A percentile compares a stretch with the other conserved stretches of the same genome.
Conservation (phyloP, 352 stramenopile species). For the Phytopythium vexans region DNA sequence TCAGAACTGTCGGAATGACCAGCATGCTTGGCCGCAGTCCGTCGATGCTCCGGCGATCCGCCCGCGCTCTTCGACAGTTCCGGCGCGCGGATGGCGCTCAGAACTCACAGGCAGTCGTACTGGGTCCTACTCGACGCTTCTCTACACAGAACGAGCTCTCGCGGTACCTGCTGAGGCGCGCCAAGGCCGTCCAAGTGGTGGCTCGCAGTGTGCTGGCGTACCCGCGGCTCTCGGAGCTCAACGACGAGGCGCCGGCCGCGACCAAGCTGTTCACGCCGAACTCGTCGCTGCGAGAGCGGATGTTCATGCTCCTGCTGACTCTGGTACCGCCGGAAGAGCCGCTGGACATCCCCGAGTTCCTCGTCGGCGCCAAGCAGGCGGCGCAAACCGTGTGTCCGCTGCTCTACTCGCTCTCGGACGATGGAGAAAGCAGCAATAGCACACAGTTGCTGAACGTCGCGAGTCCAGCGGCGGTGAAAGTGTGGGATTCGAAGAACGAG, state of each 20-base stretch:
- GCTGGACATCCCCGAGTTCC: slow-evolving; percentile 37
- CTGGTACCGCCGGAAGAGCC: slow-evolving; percentile 36
- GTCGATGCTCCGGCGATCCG: no score
- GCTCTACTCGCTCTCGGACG: slow-evolving; percentile 12
- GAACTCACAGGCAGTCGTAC: no score
- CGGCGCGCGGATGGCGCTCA: no score
- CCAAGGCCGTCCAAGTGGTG: slow-evolving; percentile 41
- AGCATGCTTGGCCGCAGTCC: no score
- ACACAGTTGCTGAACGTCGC: slow-evolving; percentile 14
- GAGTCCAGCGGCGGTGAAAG: slow-evolving; percentile 10
- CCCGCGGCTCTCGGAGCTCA: slow-evolving; percentile 31
- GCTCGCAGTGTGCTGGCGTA: slow-evolving; percentile 30
- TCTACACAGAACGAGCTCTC: slow-evolving; percentile 19
- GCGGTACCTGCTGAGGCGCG: slow-evolving; percentile 25
- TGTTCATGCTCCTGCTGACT: slow-evolving; percentile 45
- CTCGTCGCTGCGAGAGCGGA: slow-evolving; percentile 27
- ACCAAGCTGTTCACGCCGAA: slow-evolving; percentile 22
- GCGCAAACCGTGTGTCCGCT: slow-evolving; percentile 17
- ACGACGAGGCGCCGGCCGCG: slow-evolving; percentile 21
- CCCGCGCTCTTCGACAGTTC: no score
- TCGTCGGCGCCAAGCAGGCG: slow-evolving; percentile 29
- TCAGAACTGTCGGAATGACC: no score
- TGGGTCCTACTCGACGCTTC: slow-evolving; percentile 9
- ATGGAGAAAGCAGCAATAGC: background rate
- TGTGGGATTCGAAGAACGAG: slow-evolving; percentile 22